A percentile compares a stretch with the other conserved stretches of the same genome.
Conservation (phyloP, 164 flowering plant genomes). For the Magnolia officinalis region DNA sequence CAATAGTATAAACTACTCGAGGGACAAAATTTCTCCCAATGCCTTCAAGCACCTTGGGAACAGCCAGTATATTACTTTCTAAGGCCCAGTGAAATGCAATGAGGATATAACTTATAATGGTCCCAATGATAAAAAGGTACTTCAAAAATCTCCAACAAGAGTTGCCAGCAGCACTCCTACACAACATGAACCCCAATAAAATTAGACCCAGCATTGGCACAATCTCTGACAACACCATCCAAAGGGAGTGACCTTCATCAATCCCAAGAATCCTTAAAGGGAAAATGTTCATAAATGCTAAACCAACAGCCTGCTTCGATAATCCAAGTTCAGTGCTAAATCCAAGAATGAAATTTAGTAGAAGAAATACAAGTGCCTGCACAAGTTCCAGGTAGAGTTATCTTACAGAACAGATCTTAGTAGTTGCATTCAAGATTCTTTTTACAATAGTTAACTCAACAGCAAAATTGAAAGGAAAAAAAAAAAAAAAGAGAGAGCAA, state of each 20-base stretch:
- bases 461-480: background rate
- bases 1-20: constrained; percentile 53
- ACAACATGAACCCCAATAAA: constrained; percentile 42
- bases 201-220: constrained; percentile 51
- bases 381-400: background rate
- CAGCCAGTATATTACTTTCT: constrained; percentile 46
- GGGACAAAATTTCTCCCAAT: constrained; percentile 51
- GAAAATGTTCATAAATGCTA: constrained; percentile 37
- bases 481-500: background rate
- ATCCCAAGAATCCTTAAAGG: constrained; percentile 44
- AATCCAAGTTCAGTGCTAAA: constrained; percentile 60
- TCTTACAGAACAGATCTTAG: background rate
- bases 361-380: constrained; percentile 68
- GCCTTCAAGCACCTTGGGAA: constrained; percentile 25
- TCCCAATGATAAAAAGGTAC: constrained; percentile 32
- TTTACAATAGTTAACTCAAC: background rate
- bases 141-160: constrained; percentile 27
- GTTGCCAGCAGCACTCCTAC: constrained; percentile 26
- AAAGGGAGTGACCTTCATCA: constrained; percentile 31
- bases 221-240: constrained; percentile 40
- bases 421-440: background rate
- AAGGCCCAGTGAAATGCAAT: constrained; percentile 59
- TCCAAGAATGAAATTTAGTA: constrained; percentile 51
- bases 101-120: constrained; percentile 53
- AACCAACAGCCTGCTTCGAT: constrained; percentile 75